Percentiles rank a stretch among this genome's conserved stretches.
phyloP scores from a whole-genome alignment of 1,284 basidiomycete species.

The Wolfiporia cocos region DNA sequence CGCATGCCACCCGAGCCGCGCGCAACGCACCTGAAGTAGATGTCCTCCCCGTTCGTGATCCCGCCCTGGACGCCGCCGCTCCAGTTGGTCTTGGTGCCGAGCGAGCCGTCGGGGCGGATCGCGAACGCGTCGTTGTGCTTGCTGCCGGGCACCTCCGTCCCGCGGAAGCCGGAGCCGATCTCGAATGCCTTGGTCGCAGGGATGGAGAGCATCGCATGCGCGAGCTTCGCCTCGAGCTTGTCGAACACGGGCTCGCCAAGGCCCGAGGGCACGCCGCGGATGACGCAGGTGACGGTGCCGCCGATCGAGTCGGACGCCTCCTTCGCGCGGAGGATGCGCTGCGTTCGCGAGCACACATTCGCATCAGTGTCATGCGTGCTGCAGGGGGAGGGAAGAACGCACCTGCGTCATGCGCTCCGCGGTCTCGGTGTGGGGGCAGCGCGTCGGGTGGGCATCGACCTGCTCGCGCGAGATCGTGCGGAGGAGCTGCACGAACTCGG shows the following conservation, averaged over 20 bases:
- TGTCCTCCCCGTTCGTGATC: conserved; percentile 95
- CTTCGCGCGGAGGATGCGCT: conserved; percentile 95
- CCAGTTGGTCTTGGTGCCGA: conserved; percentile 93
- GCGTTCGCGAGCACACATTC: too few relatives aligned
- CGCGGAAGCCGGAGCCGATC: conserved; percentile 95
- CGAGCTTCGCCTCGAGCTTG: conserved; percentile 96
- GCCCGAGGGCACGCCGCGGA: conserved; percentile 85
- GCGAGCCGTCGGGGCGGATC: conserved; percentile 56
- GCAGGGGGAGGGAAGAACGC: conserved; percentile 12
- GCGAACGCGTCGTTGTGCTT: conserved; percentile 93
- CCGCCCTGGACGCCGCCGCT: conserved; percentile 98
- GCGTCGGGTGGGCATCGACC: conserved; percentile 84
- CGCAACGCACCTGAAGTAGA: conserved; percentile 95
- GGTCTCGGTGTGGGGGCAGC: conserved; percentile 89
- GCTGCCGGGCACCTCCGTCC: conserved; percentile 92
- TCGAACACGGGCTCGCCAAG: conserved; percentile 98
- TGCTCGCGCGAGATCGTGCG: conserved; percentile 78
- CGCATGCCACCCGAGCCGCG: too few relatives aligned
- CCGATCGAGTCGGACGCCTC: conserved; percentile 92
- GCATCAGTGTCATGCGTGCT: conserved; percentile 3
- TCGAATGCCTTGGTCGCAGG: conserved; percentile 99
- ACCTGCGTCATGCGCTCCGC: conserved; percentile 90
- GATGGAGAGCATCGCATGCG: conserved; percentile 98
- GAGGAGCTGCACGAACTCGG: conserved; percentile 82
- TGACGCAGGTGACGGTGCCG: conserved; percentile 95